Evolutionary conservation across 1,284 basidiomycete species (phyloP), one percentile per base, ranked within the genome.

Genomic region (Filobasidium uniguttulatum): DNA sequence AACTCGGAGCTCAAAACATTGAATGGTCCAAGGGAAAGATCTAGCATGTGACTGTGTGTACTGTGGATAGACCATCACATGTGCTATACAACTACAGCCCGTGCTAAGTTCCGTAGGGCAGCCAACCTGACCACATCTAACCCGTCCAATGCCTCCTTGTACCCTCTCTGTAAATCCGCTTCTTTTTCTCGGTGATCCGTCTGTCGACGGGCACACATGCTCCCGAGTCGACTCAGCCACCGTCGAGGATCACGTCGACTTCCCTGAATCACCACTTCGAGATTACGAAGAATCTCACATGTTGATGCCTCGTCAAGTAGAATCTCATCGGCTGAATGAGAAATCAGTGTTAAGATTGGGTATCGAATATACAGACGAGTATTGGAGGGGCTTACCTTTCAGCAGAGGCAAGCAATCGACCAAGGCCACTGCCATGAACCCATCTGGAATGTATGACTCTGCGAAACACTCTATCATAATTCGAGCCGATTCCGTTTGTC

Each of bases 1-100:
- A 98, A 71, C 84, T 93, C 77, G 85, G 81, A 3, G 73, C 74
- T 41, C 83, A 83, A 57, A 72, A 75, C 44, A 76, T 75, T 54
- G 74, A 77, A 44, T 94, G 89, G 89, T 71, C 73, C 34, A 76
- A 80, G 62, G 88, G 87, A 29, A 79, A 76, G 28, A 49, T 53
- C 36, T 56, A 49, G 51, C n/a, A n/a, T n/a, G n/a, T n/a, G n/a
- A n/a, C n/a, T n/a, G n/a, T n/a, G n/a, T n/a, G n/a, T n/a, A n/a
- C n/a, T n/a, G n/a, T n/a, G n/a, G n/a, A n/a, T n/a, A n/a, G n/a
- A n/a, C n/a, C n/a, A n/a, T n/a, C n/a, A n/a, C n/a, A n/a, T n/a
- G n/a, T n/a, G n/a, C n/a, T n/a, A n/a, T n/a, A n/a, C n/a, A n/a
- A n/a, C n/a, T n/a, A n/a, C n/a, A n/a, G n/a, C n/a, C n/a, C n/a